Evolutionary conservation across 176 grass and related monocot species (phyloP), one percentile per base, ranked within the genome.

Genomic region (Avena eriantha): DNA sequence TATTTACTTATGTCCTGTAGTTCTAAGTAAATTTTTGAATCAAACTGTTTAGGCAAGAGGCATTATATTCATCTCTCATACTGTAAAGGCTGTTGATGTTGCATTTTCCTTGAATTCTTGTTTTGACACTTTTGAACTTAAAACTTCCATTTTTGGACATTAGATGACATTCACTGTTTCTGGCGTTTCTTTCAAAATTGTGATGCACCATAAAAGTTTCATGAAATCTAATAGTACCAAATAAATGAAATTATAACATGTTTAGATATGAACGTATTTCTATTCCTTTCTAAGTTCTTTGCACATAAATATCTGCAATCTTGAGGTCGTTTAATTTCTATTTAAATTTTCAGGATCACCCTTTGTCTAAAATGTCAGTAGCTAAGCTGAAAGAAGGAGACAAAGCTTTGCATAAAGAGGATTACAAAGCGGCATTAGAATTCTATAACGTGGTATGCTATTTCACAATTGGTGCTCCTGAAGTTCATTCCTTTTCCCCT

Each of bases 401-500:
- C 45, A 49, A 49, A 26, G 71, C 71, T 74, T 49, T 74, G 45
- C n/a, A 13, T 24, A 49, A 74, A 74, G 0, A 49, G n/a, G 71
- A 74, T 74, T 74, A 74, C 71, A 4, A 16, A 3, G 43, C 22
- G 2, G 45, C 71, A 74, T 24, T 74, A 49, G 71, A 50, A 74
- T 49, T 74, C 71, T 74, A 74, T 74, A 74, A 24, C 23, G 49
- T 74, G 71, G 45, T 49, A 74, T 23, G 41, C 71, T 26, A 29
- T 49, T 26, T n/a, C 45, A 16, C 71, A 48, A 48, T 49, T 45
- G 49, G 71, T 47, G 8, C 8, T 11, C 45, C 45, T 47, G 45
- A 74, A 49, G 5, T 49, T 74, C 2, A 15, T 74, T 74, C 49
- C 7, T 69, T 0, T 16, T 69, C 24, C 65, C 34, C 34, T 41